Percentiles rank a stretch among this genome's conserved stretches.
Evolutionary conservation across 768 basidiomycete genomes (phyloP).

Genomic region (Tulasnella sp.): DNA sequence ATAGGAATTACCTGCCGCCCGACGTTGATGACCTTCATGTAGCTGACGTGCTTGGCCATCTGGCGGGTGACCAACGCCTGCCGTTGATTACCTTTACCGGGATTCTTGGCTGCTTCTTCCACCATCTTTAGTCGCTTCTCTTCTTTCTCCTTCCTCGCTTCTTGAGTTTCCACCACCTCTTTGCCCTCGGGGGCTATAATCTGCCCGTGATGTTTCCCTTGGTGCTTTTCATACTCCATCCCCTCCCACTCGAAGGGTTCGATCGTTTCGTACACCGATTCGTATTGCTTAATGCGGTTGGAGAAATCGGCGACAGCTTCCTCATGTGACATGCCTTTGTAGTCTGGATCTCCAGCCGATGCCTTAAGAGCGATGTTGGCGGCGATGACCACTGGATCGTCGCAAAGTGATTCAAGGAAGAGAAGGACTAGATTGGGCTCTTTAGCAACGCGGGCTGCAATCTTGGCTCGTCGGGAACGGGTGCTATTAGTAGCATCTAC

Average conservation of each 20-base stretch:
- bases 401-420: conserved; percentile 91
- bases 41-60: conserved; percentile 50
- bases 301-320: conserved; percentile 84
- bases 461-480: conserved; percentile 63
- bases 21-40: conserved; percentile 86
- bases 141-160: background rate
- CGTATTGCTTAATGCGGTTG: conserved; percentile 84
- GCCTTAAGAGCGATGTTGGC: conserved; percentile 96
- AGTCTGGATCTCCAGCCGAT: conserved; percentile 93
- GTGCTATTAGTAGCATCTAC: conserved; percentile 96
- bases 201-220: background rate
- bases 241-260: conserved; percentile 28
- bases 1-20: conserved; percentile 77
- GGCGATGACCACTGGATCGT: conserved; percentile 88
- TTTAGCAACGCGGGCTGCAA: conserved; percentile 69
- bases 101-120: conserved; percentile 5
- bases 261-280: conserved; percentile 91
- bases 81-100: background rate
- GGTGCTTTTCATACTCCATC: background rate
- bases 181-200: background rate
- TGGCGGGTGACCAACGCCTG: conserved; percentile 1
- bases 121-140: background rate
- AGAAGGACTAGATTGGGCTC: conserved; percentile 83
- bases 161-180: background rate
- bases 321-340: conserved; percentile 77